A percentile compares a stretch with the other conserved stretches of the same genome.
phyloP scores from a whole-genome alignment of 2,329 filamentous ascomycete genomes.

The Domatiomyces catenatus region DNA sequence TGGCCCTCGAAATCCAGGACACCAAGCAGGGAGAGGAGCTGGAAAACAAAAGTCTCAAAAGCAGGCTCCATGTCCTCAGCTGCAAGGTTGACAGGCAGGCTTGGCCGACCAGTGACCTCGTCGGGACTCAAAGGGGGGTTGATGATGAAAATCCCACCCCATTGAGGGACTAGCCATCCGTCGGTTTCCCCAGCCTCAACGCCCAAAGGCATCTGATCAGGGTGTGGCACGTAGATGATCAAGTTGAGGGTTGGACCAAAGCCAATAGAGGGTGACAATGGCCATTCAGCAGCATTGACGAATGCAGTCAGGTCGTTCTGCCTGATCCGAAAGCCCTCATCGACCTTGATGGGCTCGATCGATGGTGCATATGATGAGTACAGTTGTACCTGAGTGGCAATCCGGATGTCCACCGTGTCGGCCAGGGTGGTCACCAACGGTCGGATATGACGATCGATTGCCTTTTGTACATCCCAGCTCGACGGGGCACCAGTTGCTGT shows the following conservation, averaged over 20 bases:
- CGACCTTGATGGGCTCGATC: constrained; percentile 42
- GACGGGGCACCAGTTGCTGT: constrained; percentile 63
- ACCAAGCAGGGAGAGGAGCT: constrained; percentile 75
- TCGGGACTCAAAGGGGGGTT: constrained; percentile 32
- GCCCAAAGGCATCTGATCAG: constrained; percentile 43
- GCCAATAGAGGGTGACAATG: constrained; percentile 83
- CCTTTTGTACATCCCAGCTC: constrained; percentile 77
- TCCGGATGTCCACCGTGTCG: constrained; percentile 83
- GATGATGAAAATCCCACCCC: constrained; percentile 65
- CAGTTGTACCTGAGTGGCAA: constrained; percentile 90
- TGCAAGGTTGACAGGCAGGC: constrained; percentile 36
- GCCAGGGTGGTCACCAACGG: constrained; percentile 67
- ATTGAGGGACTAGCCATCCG: constrained; percentile 91
- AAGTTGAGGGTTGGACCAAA: constrained; percentile 86
- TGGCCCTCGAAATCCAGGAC: constrained; percentile 54
- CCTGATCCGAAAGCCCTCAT: constrained; percentile 22
- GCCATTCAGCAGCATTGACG: constrained; percentile 97
- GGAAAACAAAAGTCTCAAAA: constrained; percentile 78
- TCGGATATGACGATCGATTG: constrained; percentile 63
- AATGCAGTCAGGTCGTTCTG: constrained; percentile 86
- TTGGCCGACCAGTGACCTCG: constrained; percentile 5
- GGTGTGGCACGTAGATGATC: constrained; percentile 72
- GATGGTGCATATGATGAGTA: constrained; percentile 59
- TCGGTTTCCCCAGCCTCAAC: constrained; percentile 47
- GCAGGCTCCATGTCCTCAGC: constrained; percentile 57